Percentiles rank a stretch among this genome's conserved stretches.
Evolutionary conservation across 495 filamentous ascomycete genomes (phyloP).

Genomic region (Neurospora intermedia): DNA sequence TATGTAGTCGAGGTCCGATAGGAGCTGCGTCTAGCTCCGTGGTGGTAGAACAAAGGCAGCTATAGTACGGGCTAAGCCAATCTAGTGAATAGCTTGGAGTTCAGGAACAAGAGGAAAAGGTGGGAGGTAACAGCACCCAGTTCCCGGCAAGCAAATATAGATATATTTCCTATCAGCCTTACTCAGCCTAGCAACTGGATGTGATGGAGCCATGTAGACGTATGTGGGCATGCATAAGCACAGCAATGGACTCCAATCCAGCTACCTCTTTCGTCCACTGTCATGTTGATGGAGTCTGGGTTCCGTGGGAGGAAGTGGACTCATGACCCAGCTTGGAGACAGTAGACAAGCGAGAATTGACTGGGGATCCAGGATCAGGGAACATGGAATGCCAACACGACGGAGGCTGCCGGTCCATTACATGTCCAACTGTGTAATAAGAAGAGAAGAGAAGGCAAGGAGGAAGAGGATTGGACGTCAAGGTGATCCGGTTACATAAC

Average conservation of each 20-base stretch:
- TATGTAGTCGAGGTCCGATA: not conserved
- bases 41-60: not conserved
- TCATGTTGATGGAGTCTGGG: conserved; percentile 1
- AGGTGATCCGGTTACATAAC: not conserved
- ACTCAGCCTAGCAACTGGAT: not conserved
- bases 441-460: not conserved
- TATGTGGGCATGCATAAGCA: not conserved
- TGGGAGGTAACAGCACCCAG: not conserved
- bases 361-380: not conserved
- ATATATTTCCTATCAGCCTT: not conserved
- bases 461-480: not conserved
- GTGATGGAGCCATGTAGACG: not conserved
- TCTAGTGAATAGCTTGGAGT: not conserved
- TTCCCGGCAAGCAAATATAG: not conserved
- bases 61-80: not conserved
- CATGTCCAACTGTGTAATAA: not conserved
- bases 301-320: conserved; percentile 4
- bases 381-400: not conserved
- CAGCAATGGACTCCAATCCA: not conserved
- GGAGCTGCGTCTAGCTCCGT: not conserved
- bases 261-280: not conserved
- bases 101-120: not conserved
- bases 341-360: not conserved
- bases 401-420: not conserved
- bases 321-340: conserved; percentile 7